Conservation (phyloP, 805 yeast species). For the Wickerhamiella nectarea region DNA sequence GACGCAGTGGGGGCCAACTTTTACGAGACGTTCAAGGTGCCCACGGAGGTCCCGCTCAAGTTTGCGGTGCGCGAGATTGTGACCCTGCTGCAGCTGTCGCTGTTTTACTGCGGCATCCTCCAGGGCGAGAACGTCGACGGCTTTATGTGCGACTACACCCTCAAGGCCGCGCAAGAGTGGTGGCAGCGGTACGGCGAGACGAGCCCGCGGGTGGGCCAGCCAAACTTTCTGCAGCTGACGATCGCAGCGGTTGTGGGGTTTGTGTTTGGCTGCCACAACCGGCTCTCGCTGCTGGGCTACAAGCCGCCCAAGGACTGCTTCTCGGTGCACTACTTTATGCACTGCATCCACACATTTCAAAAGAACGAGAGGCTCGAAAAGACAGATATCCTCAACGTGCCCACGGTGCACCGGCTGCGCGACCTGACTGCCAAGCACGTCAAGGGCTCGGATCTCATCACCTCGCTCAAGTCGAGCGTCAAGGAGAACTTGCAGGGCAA, state of each 20-base stretch:
- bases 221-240: constrained; percentile 25
- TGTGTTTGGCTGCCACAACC: constrained; percentile 48
- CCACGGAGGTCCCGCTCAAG: constrained; percentile 34
- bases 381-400: constrained; percentile 41
- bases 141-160: constrained; percentile 63
- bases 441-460: constrained; percentile 22
- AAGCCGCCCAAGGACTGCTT: constrained; percentile 72
- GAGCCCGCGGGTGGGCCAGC: background rate
- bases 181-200: constrained; percentile 57
- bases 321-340: constrained; percentile 54
- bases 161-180: constrained; percentile 60
- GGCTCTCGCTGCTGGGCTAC: constrained; percentile 44
- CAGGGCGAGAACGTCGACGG: constrained; percentile 71
- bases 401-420: constrained; percentile 38
- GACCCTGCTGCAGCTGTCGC: constrained; percentile 55
- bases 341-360: constrained; percentile 64
- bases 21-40: constrained; percentile 52
- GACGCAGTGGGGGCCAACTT: constrained; percentile 75
- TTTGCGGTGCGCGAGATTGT: constrained; percentile 67
- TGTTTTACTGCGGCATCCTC: constrained; percentile 64
- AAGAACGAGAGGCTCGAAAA: constrained; percentile 44
- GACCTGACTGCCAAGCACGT: constrained; percentile 33
- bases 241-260: constrained; percentile 73
- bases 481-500: constrained; percentile 36
- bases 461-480: constrained; percentile 57